phyloP scores from a whole-genome alignment of 2,329 filamentous ascomycete genomes.

The Penicillium sp. region DNA sequence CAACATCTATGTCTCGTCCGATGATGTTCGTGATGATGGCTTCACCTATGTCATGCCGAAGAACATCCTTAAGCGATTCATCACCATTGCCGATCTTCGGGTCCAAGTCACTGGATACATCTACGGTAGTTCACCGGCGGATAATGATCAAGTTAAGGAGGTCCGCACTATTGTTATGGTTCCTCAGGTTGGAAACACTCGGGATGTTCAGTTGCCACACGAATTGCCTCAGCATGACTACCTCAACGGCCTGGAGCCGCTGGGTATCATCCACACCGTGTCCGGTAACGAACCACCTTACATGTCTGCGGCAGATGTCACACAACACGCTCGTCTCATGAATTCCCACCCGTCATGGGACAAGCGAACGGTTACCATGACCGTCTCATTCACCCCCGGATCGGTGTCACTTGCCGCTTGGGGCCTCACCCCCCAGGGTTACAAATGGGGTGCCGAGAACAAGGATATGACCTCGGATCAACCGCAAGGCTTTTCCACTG shows the following conservation, averaged over 20 bases:
- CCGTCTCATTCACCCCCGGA: constrained; percentile 93
- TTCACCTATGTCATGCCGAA: constrained; percentile 99
- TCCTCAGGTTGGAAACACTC: constrained; percentile 90
- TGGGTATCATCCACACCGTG: constrained; percentile 93
- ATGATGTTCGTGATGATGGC: constrained; percentile 86
- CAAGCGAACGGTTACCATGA: constrained; percentile 90
- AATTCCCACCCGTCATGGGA: constrained; percentile 79
- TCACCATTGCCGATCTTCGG: constrained; percentile 92
- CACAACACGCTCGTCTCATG: constrained; percentile 87
- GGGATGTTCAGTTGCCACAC: constrained; percentile 86
- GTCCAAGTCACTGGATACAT: constrained; percentile 96
- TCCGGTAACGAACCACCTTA: constrained; percentile 93
- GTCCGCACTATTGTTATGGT: constrained; percentile 96
- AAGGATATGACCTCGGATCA: constrained; percentile 90
- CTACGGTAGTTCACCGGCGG: constrained; percentile 86
- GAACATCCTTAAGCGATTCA: constrained; percentile 97
- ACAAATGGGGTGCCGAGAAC: constrained; percentile 97
- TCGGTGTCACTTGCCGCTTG: constrained; percentile 93
- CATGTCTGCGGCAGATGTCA: constrained; percentile 94
- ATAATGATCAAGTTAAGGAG: constrained; percentile 97
- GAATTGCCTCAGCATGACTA: constrained; percentile 90
- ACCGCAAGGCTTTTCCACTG: constrained; percentile 87
- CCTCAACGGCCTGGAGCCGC: constrained; percentile 79
- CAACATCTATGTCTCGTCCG: constrained; percentile 98
- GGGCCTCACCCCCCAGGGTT: constrained; percentile 86